Conservation (phyloP, 1,284 basidiomycete genomes). For the Ustilago shanxiensis region DNA sequence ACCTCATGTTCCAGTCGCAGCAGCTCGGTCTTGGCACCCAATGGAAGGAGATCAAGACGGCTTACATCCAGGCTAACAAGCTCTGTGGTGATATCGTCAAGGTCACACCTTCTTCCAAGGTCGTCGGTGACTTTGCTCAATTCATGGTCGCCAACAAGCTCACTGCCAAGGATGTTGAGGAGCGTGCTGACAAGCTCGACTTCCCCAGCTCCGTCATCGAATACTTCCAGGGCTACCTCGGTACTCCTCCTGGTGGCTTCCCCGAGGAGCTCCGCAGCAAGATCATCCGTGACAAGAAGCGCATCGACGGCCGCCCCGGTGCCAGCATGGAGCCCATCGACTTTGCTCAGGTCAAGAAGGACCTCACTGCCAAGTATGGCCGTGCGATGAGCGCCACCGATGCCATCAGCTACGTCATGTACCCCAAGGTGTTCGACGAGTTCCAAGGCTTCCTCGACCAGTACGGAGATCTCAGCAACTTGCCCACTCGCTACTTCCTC, state of each 20-base stretch:
- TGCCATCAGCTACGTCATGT: slow-evolving; percentile 95
- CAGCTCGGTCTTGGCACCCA: slow-evolving; percentile 97
- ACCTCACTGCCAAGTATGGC: slow-evolving; percentile 92
- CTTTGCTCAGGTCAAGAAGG: slow-evolving; percentile 94
- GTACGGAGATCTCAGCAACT: slow-evolving; percentile 84
- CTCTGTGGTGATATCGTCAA: slow-evolving; percentile 98
- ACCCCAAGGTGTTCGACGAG: slow-evolving; percentile 96
- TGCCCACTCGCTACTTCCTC: slow-evolving; percentile 97
- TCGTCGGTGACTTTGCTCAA: slow-evolving; percentile 95
- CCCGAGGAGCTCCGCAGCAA: slow-evolving; percentile 92
- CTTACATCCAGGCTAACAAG: slow-evolving; percentile 80
- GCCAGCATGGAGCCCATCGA: slow-evolving; percentile 86
- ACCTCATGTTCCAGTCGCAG: slow-evolving; percentile 90
- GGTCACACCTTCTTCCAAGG: slow-evolving; percentile 99
- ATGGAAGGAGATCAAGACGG: slow-evolving; percentile 98
- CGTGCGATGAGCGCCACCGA: slow-evolving; percentile 86
- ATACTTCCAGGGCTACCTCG: slow-evolving; percentile 83
- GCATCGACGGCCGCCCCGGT: slow-evolving; percentile 94
- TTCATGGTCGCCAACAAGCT: slow-evolving; percentile 98
- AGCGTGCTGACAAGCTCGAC: slow-evolving; percentile 88
- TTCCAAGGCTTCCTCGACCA: slow-evolving; percentile 93
- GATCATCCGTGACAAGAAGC: slow-evolving; percentile 92
- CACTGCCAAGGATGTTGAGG: slow-evolving; percentile 85
- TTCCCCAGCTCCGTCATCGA: slow-evolving; percentile 82
- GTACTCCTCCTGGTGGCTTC: slow-evolving; percentile 84